A percentile compares a stretch with the other conserved stretches of the same genome.
Evolutionary conservation across 176 grass and related monocot species (phyloP).

Genomic region (Echinochloa phyllopogon): DNA sequence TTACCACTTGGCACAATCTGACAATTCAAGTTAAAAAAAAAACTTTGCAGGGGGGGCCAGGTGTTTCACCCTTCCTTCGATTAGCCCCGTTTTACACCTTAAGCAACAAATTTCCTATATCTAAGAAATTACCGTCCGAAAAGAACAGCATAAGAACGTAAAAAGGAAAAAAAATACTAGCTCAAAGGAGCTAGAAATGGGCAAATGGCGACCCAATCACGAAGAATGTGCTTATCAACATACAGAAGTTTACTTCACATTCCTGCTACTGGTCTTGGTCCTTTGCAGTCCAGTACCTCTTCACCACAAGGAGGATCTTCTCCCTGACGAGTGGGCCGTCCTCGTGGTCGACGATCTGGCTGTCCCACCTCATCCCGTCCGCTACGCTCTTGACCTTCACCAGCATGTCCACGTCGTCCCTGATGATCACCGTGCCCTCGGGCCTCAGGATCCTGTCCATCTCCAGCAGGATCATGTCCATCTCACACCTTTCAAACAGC

Average conservation of each 20-base stretch:
- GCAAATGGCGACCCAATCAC: constrained; percentile 27
- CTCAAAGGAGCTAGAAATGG: constrained; percentile 34
- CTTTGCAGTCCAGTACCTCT: constrained; percentile 74
- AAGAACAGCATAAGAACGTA: constrained; percentile 15
- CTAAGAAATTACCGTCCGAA: not conserved
- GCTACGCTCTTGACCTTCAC: constrained; percentile 66
- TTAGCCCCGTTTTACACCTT: constrained; percentile 24
- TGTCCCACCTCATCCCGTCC: constrained; percentile 75
- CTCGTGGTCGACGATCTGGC: constrained; percentile 73
- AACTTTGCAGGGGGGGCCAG: constrained; percentile 10
- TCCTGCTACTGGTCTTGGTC: constrained; percentile 47
- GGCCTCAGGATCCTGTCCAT: constrained; percentile 85
- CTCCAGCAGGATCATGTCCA: constrained; percentile 66
- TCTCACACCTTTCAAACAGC: constrained; percentile 60
- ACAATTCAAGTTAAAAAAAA: constrained; percentile 27
- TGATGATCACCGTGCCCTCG: constrained; percentile 65
- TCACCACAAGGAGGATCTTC: constrained; percentile 68
- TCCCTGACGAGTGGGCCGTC: constrained; percentile 65
- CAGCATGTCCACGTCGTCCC: constrained; percentile 72
- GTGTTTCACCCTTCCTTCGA: constrained; percentile 17
- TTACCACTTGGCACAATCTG: constrained; percentile 41
- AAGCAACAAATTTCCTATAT: constrained; percentile 29
- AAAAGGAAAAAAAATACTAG: not conserved
- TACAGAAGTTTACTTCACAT: constrained; percentile 11
- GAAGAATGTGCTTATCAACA: constrained; percentile 39